A percentile compares a stretch with the other conserved stretches of the same genome.
Conservation (phyloP, 1,284 basidiomycete genomes). For the Chiua sp. region DNA sequence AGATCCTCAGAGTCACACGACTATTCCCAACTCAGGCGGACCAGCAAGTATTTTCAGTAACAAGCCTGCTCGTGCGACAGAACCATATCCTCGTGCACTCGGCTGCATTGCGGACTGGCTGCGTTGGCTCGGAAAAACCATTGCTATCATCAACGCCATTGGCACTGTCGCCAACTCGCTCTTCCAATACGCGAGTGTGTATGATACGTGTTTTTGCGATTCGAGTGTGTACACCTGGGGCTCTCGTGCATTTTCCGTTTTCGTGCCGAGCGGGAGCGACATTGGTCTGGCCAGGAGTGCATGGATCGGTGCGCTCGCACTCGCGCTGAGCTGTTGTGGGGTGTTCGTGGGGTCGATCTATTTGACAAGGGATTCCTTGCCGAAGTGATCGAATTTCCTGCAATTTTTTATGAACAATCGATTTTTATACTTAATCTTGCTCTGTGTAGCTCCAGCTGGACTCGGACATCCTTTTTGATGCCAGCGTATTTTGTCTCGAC, state of each 20-base stretch:
- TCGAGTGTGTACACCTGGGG: background rate
- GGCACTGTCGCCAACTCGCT: slow-evolving; percentile 2
- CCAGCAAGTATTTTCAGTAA: background rate
- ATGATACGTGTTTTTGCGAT: slow-evolving; percentile 11
- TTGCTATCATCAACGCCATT: slow-evolving; percentile 11
- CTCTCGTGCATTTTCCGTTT: background rate
- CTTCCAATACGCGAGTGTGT: slow-evolving; percentile 11
- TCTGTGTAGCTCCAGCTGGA: no score
- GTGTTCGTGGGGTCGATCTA: background rate
- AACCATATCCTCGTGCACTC: background rate
- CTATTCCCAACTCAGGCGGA: background rate
- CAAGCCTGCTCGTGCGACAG: background rate
- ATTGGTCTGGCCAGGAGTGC: background rate
- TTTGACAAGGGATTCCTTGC: background rate
- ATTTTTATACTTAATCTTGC: no score
- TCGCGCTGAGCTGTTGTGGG: background rate
- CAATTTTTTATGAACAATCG: no score
- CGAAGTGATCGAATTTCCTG: background rate
- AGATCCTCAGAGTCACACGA: background rate
- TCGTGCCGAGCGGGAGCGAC: background rate
- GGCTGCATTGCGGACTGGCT: background rate
- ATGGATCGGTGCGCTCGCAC: background rate
- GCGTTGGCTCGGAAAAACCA: slow-evolving; percentile 8
- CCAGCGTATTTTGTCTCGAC: no score
- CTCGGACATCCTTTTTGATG: no score